Conservation (phyloP, 805 yeast genomes). For the Pachysolen tannophilus region DNA sequence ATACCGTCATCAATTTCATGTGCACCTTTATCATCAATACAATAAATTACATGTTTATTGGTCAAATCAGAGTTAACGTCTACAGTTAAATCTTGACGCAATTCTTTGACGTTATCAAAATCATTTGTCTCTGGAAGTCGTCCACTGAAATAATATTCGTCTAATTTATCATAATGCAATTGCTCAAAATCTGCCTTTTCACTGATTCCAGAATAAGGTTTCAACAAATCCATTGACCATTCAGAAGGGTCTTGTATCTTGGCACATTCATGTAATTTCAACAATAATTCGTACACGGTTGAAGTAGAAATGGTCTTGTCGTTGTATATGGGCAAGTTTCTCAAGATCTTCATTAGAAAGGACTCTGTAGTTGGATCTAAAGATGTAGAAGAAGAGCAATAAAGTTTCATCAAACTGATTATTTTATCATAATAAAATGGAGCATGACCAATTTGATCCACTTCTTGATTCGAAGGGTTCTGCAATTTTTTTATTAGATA, state of each 20-base stretch:
- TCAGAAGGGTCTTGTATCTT: conserved; percentile 39
- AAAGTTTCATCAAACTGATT: conserved; percentile 42
- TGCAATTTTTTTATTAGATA: conserved; percentile 12
- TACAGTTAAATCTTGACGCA: conserved; percentile 33
- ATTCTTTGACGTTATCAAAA: conserved; percentile 1
- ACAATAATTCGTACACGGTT: conserved; percentile 42
- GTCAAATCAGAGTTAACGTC: conserved; percentile 38
- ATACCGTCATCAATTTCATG: conserved; percentile 94
- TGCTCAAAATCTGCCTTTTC: conserved; percentile 34
- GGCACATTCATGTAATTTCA: conserved; percentile 20
- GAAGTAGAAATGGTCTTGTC: conserved; percentile 42
- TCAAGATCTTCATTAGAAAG: conserved; percentile 32
- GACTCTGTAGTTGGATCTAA: conserved; percentile 41
- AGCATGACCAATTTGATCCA: neutral
- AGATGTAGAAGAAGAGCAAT: conserved; percentile 42
- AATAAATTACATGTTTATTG: conserved; percentile 53
- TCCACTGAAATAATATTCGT: neutral
- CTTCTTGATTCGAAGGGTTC: neutral
- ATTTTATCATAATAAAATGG: conserved; percentile 28
- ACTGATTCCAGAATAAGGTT: conserved; percentile 37
- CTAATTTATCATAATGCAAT: conserved; percentile 28
- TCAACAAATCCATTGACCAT: conserved; percentile 38
- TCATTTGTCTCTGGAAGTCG: neutral
- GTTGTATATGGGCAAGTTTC: conserved; percentile 21
- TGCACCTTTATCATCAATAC: conserved; percentile 76